Base-by-base conservation (phyloP, 1,284 basidiomycete species). In the Meira miltonrushii region DNA sequence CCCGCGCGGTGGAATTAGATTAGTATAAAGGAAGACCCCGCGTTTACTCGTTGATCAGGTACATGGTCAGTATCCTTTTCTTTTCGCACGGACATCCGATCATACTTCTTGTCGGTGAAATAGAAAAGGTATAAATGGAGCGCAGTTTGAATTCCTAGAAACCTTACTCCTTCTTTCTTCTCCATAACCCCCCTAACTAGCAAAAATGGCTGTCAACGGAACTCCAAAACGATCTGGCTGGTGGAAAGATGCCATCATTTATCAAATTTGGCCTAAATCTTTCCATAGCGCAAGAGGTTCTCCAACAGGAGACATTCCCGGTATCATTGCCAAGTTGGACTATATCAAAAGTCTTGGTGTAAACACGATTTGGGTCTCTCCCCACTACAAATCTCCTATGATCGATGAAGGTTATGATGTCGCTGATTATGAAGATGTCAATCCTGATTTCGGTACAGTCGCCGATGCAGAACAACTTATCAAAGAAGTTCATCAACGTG, bases 241-340 rank as follows among this genome's bases (percentile, higher is more conserved):
- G 54, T 58, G 56, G 56, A n/a, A 19, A 19, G 56, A 58, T 59
- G 68, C 68, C 38, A 68, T 68, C 64, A 43, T 70, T 52, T 70
- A 68, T 59, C 68, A 58, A 33, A 33, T 33, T 78, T 90, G 88
- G 78, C 88, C 88, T 1, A 80, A 84, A 53, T 87, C 86, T 0
- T 90, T 88, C 81, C 82, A 81, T 60, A 88, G 89, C 72, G 84
- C 85, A 43, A 88, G 87, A 64, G 86, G 85, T 9, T 86, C 88
- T 75, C 88, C 87, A 0, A 81, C 87, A 57, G 88, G 88, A 11
- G 88, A 90, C 77, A 81, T 90, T 39, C 82, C 82, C 40, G 87
- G 87, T 15, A 88, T 90, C 64, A 78, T 80, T 39, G 71, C 80
- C 28, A 86, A 86, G 55, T 80, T 89, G 10, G 86, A 87, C 69